A percentile compares a stretch with the other conserved stretches of the same genome.
phyloP scores from a whole-genome alignment of 495 filamentous ascomycete species.

The Delitschia confertaspora region DNA sequence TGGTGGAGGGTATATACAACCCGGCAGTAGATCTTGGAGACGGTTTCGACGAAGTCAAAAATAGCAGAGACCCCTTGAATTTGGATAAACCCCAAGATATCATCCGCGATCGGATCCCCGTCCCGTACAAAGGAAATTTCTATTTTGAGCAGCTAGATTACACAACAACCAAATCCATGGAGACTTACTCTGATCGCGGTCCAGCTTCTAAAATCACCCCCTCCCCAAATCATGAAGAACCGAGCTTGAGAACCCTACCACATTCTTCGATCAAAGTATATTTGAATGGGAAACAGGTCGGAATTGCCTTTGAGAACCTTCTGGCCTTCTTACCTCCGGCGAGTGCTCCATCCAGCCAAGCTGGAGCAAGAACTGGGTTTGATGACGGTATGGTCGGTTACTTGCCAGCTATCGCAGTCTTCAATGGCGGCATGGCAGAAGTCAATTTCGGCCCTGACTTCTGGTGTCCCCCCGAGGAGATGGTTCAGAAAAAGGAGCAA shows the following conservation, averaged over 20 bases:
- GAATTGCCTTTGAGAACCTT: slow-evolving; percentile 79
- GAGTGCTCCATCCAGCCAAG: slow-evolving; percentile 62
- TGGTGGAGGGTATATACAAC: slow-evolving; percentile 82
- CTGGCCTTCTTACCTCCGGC: slow-evolving; percentile 89
- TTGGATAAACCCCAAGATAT: slow-evolving; percentile 52
- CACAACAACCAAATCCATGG: slow-evolving; percentile 76
- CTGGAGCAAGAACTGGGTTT: slow-evolving; percentile 68
- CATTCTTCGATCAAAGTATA: slow-evolving; percentile 79
- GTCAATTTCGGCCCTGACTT: slow-evolving; percentile 85
- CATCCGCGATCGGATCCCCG: slow-evolving; percentile 87
- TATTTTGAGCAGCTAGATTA: slow-evolving; percentile 96
- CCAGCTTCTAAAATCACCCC: slow-evolving; percentile 41
- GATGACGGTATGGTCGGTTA: slow-evolving; percentile 95
- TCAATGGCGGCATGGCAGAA: slow-evolving; percentile 81
- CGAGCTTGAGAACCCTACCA: slow-evolving; percentile 72
- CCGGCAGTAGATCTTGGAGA: slow-evolving; percentile 60
- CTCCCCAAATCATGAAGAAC: slow-evolving; percentile 61
- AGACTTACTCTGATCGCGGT: slow-evolving; percentile 69
- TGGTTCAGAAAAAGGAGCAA: slow-evolving; percentile 27
- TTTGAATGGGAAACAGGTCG: slow-evolving; percentile 82
- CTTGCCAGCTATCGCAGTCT: slow-evolving; percentile 87
- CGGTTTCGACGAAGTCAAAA: slow-evolving; percentile 39
- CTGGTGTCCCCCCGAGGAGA: slow-evolving; percentile 69
- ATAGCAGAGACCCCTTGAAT: slow-evolving; percentile 26
- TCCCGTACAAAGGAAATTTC: slow-evolving; percentile 82